Percentiles rank a stretch among this genome's conserved stretches.
These are phyloP conservation scores for Hyphopichia wangnamkhiaoensis DNA, from an alignment of 1,139 yeast species.

Conservation along the genomic window DNA sequence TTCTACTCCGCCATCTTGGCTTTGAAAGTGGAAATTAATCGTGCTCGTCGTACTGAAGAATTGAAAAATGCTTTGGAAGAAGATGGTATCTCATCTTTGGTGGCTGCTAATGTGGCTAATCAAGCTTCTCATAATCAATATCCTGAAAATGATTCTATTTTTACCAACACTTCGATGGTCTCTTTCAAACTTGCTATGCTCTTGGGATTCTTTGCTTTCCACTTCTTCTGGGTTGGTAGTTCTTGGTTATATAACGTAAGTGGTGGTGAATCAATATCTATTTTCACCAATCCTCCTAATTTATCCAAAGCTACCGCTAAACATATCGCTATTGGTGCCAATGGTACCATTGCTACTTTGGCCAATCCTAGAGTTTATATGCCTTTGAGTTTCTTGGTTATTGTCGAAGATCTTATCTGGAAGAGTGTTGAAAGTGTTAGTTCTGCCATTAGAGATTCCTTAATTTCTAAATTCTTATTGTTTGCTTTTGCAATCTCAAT, in stretches of 20 bases:
- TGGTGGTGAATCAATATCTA: constrained; percentile 17
- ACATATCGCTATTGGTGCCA: constrained; percentile 41
- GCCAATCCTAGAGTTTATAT: constrained; percentile 68
- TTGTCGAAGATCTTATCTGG: constrained; percentile 64
- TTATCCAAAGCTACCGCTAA: constrained; percentile 44
- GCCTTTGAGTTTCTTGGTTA: constrained; percentile 64
- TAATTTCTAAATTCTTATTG: constrained; percentile 76
- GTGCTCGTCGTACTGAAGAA: constrained; percentile 82
- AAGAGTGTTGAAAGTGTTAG: constrained; percentile 59
- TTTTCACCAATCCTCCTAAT: constrained; percentile 34
- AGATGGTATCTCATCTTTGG: constrained; percentile 80
- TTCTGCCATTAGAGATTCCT: constrained; percentile 75
- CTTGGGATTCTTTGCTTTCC: constrained; percentile 68
- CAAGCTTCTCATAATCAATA: constrained; percentile 57
- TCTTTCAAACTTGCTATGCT: constrained; percentile 68
- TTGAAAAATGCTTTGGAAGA: constrained; percentile 86
- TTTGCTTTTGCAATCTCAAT: constrained; percentile 75
- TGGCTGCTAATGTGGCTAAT: constrained; percentile 59
- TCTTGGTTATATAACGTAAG: constrained; percentile 63
- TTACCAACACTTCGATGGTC: constrained; percentile 44
- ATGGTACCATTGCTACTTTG: constrained; percentile 66
- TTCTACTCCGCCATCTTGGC: constrained; percentile 86
- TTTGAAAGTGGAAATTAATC: constrained; percentile 83
- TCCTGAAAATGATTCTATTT: constrained; percentile 32
- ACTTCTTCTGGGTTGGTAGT: constrained; percentile 73